Base-by-base conservation (phyloP, 2,329 filamentous ascomycete genomes). In the Sphaerulina populicola region DNA sequence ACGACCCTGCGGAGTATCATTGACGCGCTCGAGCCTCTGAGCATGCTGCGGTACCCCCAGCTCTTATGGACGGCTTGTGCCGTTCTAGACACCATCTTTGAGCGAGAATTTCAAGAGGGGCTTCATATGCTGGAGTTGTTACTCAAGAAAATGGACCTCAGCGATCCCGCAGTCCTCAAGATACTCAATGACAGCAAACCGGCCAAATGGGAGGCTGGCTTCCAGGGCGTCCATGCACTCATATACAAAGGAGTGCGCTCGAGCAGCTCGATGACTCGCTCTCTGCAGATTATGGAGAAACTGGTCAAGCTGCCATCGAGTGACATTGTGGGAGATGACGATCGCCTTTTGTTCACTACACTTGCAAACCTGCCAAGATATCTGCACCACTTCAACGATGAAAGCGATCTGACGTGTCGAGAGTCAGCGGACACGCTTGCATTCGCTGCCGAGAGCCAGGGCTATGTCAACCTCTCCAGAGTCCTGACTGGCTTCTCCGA, bases 31-130 rank as follows among this genome's bases (percentile, higher is more conserved):
- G 83, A 90, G 15, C 77, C 85, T 0, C 79, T 85, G 35, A 85
- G 90, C 65, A 76, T 98, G 1, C 71, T 94, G 43, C 82, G 83
- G n/a, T 96, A 95, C 58, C 93, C 93, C 1, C 91, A 97, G 63
- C 74, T 98, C 1, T 97, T 98, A 69, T 98, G 94, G 94, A 94
- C 91, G 0, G 95, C 88, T 0, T 96, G 90, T 62, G 93, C 93
- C 9, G 98, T 93, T 66, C 73, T 98, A 15, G 90, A 97, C 64
- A 97, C 93, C 0, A 94, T 97, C 63, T 94, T 97, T 58, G 94
- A 98, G 69, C 80, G 85, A 18, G 93, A 98, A 64, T 98, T 95
- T 57, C 79, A 93, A 55, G 93, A 96, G 66, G 89, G 87, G 18
- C 74, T 96, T 10, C 84, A 86, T 47, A 96, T 98, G 86, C 77